These are phyloP conservation scores for Hypoxylon sp. DNA, from an alignment of 2,329 filamentous ascomycete genomes.

Conservation along the genomic window DNA sequence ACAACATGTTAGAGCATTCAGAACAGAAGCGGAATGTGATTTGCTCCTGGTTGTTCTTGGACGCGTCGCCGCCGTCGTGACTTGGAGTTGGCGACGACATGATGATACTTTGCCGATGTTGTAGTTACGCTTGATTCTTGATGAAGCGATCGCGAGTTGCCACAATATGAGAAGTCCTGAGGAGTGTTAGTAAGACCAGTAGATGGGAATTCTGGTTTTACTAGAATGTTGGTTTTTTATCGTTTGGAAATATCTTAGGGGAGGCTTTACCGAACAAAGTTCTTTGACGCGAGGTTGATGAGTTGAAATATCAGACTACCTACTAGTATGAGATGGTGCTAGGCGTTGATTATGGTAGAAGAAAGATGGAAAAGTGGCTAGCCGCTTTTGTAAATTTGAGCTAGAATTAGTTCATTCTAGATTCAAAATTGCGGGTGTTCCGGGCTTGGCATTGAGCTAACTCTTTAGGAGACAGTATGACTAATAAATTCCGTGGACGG, in stretches of 20 bases:
- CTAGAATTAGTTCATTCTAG: slow-evolving; percentile 24
- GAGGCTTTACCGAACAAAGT: neutral
- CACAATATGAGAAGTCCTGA: slow-evolving; percentile 11
- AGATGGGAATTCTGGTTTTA: slow-evolving; percentile 10
- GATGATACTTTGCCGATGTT: slow-evolving; percentile 17
- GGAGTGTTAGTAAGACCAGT: slow-evolving; percentile 8
- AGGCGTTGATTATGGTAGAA: slow-evolving; percentile 3
- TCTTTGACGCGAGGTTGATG: slow-evolving; percentile 8
- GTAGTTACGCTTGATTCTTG: slow-evolving; percentile 8
- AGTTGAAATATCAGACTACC: slow-evolving; percentile 5
- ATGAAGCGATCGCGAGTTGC: slow-evolving; percentile 21
- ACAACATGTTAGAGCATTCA: slow-evolving; percentile 98
- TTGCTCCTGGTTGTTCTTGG: slow-evolving; percentile 75
- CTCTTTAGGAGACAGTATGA: neutral
- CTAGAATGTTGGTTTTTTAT: neutral
- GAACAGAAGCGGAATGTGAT: slow-evolving; percentile 98
- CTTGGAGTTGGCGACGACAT: slow-evolving; percentile 74
- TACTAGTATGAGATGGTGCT: slow-evolving; percentile 6
- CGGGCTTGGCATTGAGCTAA: slow-evolving; percentile 1
- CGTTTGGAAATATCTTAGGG: neutral
- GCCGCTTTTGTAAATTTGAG: slow-evolving; percentile 6
- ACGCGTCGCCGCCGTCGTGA: slow-evolving; percentile 58
- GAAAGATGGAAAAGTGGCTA: slow-evolving; percentile 11
- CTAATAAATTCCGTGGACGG: neutral
- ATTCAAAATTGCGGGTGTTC: neutral